phyloP scores from a whole-genome alignment of 257 asterid species.

The Perilla frutescens region DNA sequence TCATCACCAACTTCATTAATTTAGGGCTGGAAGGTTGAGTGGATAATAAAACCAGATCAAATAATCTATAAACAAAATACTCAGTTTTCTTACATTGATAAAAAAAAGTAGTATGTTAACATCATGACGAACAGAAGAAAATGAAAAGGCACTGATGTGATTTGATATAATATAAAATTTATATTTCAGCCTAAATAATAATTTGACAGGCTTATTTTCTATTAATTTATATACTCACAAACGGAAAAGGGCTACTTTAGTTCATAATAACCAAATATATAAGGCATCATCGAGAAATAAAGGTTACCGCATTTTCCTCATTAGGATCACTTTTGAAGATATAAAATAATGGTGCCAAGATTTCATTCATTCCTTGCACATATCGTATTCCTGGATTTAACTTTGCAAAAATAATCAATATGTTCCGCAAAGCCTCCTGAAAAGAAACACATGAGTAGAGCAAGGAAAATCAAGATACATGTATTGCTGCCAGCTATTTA shows the following conservation, averaged over 20 bases:
- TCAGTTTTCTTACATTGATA: background rate
- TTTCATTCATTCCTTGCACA: conserved; percentile 99
- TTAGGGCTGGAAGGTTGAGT: background rate
- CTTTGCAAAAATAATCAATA: conserved; percentile 84
- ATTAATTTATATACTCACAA: background rate
- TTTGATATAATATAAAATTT: background rate
- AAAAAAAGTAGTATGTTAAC: background rate
- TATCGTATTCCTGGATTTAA: conserved; percentile 98
- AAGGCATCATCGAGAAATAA: conserved; percentile 26
- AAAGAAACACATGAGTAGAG: conserved; percentile 30
- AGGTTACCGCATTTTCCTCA: conserved; percentile 74
- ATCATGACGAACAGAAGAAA: conserved; percentile 24
- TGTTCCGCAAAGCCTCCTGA: conserved; percentile 80
- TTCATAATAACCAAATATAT: conserved; percentile 16
- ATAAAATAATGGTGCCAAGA: conserved; percentile 84
- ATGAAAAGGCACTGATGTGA: conserved; percentile 16
- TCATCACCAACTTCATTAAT: background rate
- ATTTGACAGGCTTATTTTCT: background rate
- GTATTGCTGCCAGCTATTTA: conserved; percentile 21
- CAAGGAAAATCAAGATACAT: conserved; percentile 23
- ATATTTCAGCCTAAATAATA: conserved; percentile 24
- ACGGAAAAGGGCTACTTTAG: background rate
- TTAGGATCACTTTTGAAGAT: conserved; percentile 80
- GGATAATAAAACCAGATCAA: background rate
- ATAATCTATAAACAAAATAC: background rate